Base-by-base conservation (phyloP, 108 stramenopile species). In the Cyclostephanos tholiformis region DNA sequence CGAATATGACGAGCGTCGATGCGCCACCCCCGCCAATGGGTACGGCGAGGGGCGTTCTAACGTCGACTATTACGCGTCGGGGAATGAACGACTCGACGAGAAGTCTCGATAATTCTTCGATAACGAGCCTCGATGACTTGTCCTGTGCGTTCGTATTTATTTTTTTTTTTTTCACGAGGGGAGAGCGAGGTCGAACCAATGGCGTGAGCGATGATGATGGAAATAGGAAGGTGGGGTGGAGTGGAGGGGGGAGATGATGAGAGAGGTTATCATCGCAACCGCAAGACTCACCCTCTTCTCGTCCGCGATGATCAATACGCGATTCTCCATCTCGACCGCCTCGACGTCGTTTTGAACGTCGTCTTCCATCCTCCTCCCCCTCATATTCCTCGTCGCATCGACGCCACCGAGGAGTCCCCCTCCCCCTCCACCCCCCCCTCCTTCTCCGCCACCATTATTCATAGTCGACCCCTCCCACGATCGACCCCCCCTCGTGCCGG, bases 21-120 rank as follows among this genome's bases (percentile, higher is more conserved):
- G 88, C 87, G 72, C 88, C 77, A 57, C 88, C 83, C 23, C 85
- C 92, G 32, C 90, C 92, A 41, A 93, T 60, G 6, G 92, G 90
- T 61, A 89, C 87, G 74, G 75, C 76, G 32, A 80, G 64, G 67
- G 77, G 79, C 44, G 85, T 65, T 2, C 82, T 53, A 2, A 72
- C 77, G 17, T 91, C 86, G 17, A 93, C 61, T 36, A 65, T 65
- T 20, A 91, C 60, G 32, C 4, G 3, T 46, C 66, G 30, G 22
- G 62, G 51, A 50, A 53, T 38, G 67, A 83, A 83, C 8, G 67
- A 41, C 1, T 69, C 67, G 39, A 36, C 22, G 22, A 83, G 68
- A 1, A 83, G 67, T 0, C 16, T 12, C 26, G 48, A 49, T 17
- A 83, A 59, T 20, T 61, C 22, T 27, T 64, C 62, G 5, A 83